phyloP scores from a whole-genome alignment of 2,329 filamentous ascomycete species.

The Stagonosporopsis tanaceti region DNA sequence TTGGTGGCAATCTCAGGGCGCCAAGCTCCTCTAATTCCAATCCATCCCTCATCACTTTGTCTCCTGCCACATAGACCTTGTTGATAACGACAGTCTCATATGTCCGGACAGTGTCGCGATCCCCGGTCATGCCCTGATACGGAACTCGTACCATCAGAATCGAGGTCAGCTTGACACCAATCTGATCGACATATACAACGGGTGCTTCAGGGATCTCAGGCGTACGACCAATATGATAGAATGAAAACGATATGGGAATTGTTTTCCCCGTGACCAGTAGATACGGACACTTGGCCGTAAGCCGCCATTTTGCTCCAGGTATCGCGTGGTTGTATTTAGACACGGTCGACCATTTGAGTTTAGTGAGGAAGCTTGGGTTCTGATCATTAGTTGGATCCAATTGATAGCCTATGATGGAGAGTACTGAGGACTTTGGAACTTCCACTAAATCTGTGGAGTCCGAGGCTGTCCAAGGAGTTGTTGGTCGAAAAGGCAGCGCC shows the following conservation, averaged over 20 bases:
- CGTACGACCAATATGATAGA: background rate
- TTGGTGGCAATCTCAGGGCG: background rate
- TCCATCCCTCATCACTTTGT: background rate
- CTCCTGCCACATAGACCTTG: background rate
- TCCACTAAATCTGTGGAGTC: background rate
- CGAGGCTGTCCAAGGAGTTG: background rate
- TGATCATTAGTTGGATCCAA: background rate
- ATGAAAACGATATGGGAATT: background rate
- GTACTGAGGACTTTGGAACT: background rate
- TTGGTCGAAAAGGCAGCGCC: constrained; percentile 1
- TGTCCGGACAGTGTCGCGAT: background rate
- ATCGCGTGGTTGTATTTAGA: background rate
- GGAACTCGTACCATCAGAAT: background rate
- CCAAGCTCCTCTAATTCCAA: background rate
- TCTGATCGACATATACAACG: background rate
- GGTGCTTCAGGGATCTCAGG: background rate
- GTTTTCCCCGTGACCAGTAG: background rate
- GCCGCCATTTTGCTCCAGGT: background rate
- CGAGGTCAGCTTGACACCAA: constrained; percentile 3
- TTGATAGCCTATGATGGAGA: background rate
- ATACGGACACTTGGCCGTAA: background rate
- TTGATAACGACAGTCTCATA: background rate
- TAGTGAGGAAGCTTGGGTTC: constrained; percentile 1
- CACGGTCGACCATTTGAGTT: constrained; percentile 1
- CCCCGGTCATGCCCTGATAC: background rate